phyloP scores from a whole-genome alignment of 108 stramenopile species.

The Schizochytrium sp. region DNA sequence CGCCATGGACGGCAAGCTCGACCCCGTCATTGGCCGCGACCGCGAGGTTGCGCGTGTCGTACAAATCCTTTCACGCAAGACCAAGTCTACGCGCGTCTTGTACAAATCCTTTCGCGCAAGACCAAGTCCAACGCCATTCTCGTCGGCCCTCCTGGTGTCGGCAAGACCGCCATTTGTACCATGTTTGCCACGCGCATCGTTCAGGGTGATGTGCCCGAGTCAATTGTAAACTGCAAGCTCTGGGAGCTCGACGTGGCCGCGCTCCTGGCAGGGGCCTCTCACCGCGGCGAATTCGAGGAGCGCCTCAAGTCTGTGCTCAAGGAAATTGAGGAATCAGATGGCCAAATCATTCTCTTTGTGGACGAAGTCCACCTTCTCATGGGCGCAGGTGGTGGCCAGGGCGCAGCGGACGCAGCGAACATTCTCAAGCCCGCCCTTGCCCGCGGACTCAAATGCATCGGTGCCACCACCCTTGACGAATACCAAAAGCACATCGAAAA shows the following conservation, averaged over 20 bases:
- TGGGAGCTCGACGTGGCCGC: constrained; percentile 90
- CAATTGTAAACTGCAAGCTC: constrained; percentile 67
- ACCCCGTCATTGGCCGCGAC: constrained; percentile 95
- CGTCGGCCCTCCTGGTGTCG: constrained; percentile 87
- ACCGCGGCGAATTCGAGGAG: constrained; percentile 96
- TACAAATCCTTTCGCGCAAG: constrained; percentile 83
- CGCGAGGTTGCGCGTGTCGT: constrained; percentile 58
- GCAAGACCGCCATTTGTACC: constrained; percentile 85
- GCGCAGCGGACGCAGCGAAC: constrained; percentile 94
- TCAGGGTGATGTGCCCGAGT: constrained; percentile 87
- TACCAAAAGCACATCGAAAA: constrained; percentile 87
- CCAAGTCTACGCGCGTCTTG: constrained; percentile 78
- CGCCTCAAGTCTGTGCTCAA: constrained; percentile 85
- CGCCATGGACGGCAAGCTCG: constrained; percentile 82
- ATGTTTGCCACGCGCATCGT: constrained; percentile 85
- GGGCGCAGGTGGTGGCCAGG: constrained; percentile 82
- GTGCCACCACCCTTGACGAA: constrained; percentile 90
- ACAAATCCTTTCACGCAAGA: constrained; percentile 83
- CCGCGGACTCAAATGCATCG: constrained; percentile 89
- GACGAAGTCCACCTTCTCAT: constrained; percentile 93
- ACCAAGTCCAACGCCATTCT: constrained; percentile 92
- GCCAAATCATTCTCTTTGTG: constrained; percentile 85
- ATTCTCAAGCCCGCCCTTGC: constrained; percentile 93
- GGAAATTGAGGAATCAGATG: constrained; percentile 76
- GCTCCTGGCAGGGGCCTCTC: constrained; percentile 90